These are phyloP conservation scores for Trichoderma erinaceum DNA, from an alignment of 495 filamentous ascomycete species.

Conservation along the genomic window DNA sequence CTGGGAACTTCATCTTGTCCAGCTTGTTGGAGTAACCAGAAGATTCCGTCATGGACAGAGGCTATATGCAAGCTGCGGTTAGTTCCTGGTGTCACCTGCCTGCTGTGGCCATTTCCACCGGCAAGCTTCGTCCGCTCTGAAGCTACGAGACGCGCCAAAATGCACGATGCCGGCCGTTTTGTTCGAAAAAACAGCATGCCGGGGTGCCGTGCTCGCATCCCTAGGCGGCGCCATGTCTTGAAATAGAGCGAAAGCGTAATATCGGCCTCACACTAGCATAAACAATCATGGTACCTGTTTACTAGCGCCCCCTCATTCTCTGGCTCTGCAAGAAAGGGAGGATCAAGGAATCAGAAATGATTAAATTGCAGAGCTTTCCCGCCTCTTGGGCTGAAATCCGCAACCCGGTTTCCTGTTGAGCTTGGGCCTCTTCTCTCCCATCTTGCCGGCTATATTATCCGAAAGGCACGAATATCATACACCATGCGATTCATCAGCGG, in stretches of 20 bases:
- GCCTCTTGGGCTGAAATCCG: background rate
- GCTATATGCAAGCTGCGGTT: background rate
- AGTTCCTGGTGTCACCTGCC: slow-evolving; percentile 5
- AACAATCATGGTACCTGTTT: background rate
- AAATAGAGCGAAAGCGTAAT: background rate
- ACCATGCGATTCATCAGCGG: slow-evolving; percentile 22
- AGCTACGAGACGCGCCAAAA: background rate
- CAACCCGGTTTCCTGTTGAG: background rate
- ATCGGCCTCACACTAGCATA: background rate
- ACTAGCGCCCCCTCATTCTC: slow-evolving; percentile 3
- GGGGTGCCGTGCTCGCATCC: background rate
- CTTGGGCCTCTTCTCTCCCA: background rate
- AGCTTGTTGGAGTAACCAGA: background rate
- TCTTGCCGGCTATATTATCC: background rate
- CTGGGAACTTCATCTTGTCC: background rate
- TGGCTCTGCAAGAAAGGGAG: background rate
- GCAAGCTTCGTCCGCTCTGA: slow-evolving; percentile 2
- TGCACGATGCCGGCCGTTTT: background rate
- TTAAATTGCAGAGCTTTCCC: background rate
- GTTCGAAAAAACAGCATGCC: background rate
- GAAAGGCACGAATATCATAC: background rate
- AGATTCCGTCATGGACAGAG: slow-evolving; percentile 1
- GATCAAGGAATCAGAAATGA: background rate
- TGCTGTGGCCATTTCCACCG: slow-evolving; percentile 3
- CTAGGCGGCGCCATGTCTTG: slow-evolving; percentile 5